phyloP scores from a whole-genome alignment of 768 basidiomycete genomes.

The Lentinula lateritia region DNA sequence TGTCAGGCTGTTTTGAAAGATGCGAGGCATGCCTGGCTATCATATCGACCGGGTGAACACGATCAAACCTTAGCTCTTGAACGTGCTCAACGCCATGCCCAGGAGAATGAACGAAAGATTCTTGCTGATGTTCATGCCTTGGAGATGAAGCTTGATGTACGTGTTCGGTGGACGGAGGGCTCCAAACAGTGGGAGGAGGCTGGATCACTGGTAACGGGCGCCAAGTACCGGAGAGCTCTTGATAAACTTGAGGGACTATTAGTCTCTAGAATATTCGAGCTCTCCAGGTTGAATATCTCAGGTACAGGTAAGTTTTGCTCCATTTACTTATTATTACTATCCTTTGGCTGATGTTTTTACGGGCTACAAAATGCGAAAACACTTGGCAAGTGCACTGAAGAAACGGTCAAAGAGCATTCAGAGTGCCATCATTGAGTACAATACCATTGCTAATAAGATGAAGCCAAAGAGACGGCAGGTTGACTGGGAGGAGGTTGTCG shows the following conservation, averaged over 20 bases:
- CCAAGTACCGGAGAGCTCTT: constrained; percentile 10
- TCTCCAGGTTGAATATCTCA: constrained; percentile 11
- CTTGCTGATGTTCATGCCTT: constrained; percentile 7
- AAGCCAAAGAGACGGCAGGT: constrained; percentile 9
- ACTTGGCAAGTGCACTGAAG: constrained; percentile 11
- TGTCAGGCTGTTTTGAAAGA: background rate
- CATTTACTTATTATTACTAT: background rate
- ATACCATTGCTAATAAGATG: constrained; percentile 7
- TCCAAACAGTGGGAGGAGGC: constrained; percentile 12
- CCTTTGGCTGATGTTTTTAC: constrained; percentile 4
- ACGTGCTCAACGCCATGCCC: background rate
- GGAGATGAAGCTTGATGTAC: constrained; percentile 8
- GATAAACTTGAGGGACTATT: constrained; percentile 15
- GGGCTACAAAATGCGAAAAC: constrained; percentile 14
- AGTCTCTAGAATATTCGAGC: constrained; percentile 14
- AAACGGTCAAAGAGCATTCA: constrained; percentile 11
- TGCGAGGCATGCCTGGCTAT: background rate
- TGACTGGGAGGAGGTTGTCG: too few relatives aligned
- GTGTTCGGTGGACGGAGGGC: constrained; percentile 10
- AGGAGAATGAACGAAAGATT: constrained; percentile 6
- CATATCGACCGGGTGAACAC: background rate
- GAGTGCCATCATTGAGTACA: constrained; percentile 9
- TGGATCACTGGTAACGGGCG: constrained; percentile 1
- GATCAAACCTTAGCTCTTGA: background rate
- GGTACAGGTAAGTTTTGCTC: constrained; percentile 10